Evolutionary conservation across 2,329 filamentous ascomycete species (phyloP), one percentile per base, ranked within the genome.

Genomic region (Alternaria tenuissima): DNA sequence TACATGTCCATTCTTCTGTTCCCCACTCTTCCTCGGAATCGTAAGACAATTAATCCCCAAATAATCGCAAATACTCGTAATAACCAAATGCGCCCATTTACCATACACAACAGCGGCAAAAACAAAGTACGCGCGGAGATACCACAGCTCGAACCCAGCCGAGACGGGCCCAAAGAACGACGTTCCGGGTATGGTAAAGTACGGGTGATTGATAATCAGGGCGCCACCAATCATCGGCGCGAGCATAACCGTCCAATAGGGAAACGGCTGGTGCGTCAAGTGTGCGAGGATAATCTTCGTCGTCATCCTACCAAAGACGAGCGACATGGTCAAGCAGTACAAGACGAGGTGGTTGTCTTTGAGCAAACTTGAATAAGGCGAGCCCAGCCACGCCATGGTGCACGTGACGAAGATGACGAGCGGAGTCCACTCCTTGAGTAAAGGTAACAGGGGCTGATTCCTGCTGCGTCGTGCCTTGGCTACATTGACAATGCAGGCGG

Each of bases 251-350:
- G 95, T 98, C 93, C 94, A 98, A 85, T 92, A 96, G 1, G 95
- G 95, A 81, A 98, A 99, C 4, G 94, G 92, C 78, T 98, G 95
- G 64, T 88, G 88, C 2, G 95, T 95, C 52, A 99, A 84, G 79
- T 99, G 95, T 3, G 95, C 94, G 18, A 99, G 88, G 75, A 99
- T 99, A 80, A 98, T 98, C 84, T 98, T 99, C 39, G 95, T 99
- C 0, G 95, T 98, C 90, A 99, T 93, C 68, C 95, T 91, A 36
- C 95, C 95, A 78, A 99, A 98, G 60, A 97, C 95, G 72, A 98
- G 94, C n/a, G 92, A 91, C 85, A 98, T 91, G 61, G 92, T 96
- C 61, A 96, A 81, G 82, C 94, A 97, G 79, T 97, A 96, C 47
- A 98, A 87, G 11, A 96, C 89, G 1, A 99, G 87, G 74, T 95